phyloP scores from a whole-genome alignment of 225 moss, liverwort and hornwort species.

The Polytrichum formosum region DNA sequence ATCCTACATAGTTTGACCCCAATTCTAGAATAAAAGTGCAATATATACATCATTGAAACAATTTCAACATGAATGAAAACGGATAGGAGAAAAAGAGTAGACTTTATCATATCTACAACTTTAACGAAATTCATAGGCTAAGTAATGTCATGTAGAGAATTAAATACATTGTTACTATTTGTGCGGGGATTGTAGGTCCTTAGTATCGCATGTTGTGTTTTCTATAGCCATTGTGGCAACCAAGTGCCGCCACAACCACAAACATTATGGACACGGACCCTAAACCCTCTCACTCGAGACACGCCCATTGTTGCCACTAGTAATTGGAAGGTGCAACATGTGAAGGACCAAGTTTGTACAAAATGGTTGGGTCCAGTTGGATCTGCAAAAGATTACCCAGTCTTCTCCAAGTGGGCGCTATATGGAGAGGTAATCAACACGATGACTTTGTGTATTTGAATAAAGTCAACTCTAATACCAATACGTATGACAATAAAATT shows the following conservation, averaged over 20 bases:
- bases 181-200: slow-evolving; percentile 31
- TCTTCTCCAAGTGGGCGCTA: slow-evolving; percentile 61
- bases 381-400: slow-evolving; percentile 46
- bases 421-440: slow-evolving; percentile 49
- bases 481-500: too few species aligned
- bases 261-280: not conserved
- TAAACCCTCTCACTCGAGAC: slow-evolving; percentile 26
- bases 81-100: too few species aligned
- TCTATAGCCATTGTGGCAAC: slow-evolving; percentile 61
- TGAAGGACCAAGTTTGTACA: slow-evolving; percentile 53
- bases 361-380: slow-evolving; percentile 63
- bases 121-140: too few species aligned
- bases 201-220: slow-evolving; percentile 61
- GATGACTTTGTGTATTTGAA: too few species aligned
- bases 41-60: too few species aligned
- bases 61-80: too few species aligned
- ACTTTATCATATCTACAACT: too few species aligned
- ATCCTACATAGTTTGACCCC: too few species aligned
- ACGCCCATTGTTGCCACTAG: not conserved
- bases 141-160: too few species aligned
- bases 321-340: slow-evolving; percentile 50
- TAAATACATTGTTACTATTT: not conserved
- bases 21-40: too few species aligned
- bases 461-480: too few species aligned
- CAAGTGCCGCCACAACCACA: slow-evolving; percentile 31